Percentiles rank a stretch among this genome's conserved stretches.
These are phyloP conservation scores for Trichoderma sp. DNA, from an alignment of 2,329 filamentous ascomycete genomes.

Conservation along the genomic window DNA sequence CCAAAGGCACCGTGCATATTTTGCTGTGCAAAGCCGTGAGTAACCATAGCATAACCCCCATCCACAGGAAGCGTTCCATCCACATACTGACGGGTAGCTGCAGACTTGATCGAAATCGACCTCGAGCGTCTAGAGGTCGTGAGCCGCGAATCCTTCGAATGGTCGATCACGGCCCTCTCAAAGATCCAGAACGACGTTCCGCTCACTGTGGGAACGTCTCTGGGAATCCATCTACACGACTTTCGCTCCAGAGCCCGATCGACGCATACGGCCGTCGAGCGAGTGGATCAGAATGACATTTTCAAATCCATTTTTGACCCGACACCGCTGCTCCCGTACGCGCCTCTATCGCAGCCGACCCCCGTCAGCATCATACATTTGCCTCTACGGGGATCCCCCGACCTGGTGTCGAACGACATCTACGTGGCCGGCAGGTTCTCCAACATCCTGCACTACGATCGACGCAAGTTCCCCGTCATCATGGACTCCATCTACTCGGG, in stretches of 20 bases:
- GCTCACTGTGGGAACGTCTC: conserved; percentile 80
- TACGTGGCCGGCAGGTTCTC: conserved; percentile 89
- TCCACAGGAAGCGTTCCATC: neutral
- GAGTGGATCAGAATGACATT: conserved; percentile 41
- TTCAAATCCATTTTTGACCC: conserved; percentile 53
- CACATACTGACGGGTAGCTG: conserved; percentile 1
- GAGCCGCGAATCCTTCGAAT: conserved; percentile 72
- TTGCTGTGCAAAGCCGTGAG: conserved; percentile 74
- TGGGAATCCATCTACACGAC: conserved; percentile 82
- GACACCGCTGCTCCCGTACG: conserved; percentile 60
- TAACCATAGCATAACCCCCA: conserved; percentile 29
- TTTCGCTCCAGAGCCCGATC: conserved; percentile 53
- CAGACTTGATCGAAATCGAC: conserved; percentile 77
- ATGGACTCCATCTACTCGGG: conserved; percentile 82
- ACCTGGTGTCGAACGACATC: conserved; percentile 72
- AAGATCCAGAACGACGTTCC: conserved; percentile 66
- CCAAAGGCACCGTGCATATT: conserved; percentile 67
- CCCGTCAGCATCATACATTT: conserved; percentile 83
- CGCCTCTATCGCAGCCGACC: conserved; percentile 75
- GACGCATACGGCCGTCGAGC: conserved; percentile 42
- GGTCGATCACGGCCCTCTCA: conserved; percentile 82
- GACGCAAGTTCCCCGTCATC: conserved; percentile 79
- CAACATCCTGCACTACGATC: conserved; percentile 85
- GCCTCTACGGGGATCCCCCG: conserved; percentile 55
- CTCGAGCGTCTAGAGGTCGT: conserved; percentile 71